A percentile compares a stretch with the other conserved stretches of the same genome.
Evolutionary conservation across 495 filamentous ascomycete genomes (phyloP).

Genomic region (Penicillium cinerascens): DNA sequence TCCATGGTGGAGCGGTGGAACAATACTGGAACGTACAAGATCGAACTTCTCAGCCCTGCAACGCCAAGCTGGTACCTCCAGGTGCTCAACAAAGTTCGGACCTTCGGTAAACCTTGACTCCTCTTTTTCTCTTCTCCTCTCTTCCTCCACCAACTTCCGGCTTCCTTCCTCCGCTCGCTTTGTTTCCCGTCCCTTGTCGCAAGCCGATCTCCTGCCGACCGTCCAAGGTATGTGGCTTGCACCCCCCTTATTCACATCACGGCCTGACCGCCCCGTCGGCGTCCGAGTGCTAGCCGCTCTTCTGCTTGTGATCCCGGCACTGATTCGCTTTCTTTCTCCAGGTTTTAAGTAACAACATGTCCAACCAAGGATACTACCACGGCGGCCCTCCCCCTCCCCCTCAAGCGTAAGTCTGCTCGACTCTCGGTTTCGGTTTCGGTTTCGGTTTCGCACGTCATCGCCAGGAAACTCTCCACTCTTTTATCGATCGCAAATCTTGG

Average conservation of each 20-base stretch:
- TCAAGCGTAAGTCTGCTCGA: slow-evolving; percentile 11
- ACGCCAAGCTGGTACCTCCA: neutral
- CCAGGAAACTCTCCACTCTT: neutral
- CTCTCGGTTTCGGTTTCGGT: neutral
- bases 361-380: slow-evolving; percentile 45
- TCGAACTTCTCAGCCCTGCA: neutral
- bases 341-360: slow-evolving; percentile 30
- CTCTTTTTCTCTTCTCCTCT: slow-evolving; percentile 19
- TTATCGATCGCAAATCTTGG: too few species aligned
- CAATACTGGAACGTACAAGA: neutral
- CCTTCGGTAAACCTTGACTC: slow-evolving; percentile 18
- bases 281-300: neutral
- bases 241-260: neutral
- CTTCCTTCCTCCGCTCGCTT: neutral
- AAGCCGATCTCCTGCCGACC: slow-evolving; percentile 11
- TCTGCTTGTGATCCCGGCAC: neutral
- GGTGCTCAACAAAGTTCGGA: neutral
- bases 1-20: too few species aligned
- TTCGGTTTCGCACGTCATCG: neutral
- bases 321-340: slow-evolving; percentile 7
- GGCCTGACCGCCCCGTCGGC: neutral
- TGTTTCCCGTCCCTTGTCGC: slow-evolving; percentile 2
- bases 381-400: slow-evolving; percentile 20
- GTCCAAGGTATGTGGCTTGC: slow-evolving; percentile 9
- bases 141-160: slow-evolving; percentile 2